A percentile compares a stretch with the other conserved stretches of the same genome.
These are phyloP conservation scores for Truncatella angustata DNA, from an alignment of 2,329 filamentous ascomycete species.

Conservation along the genomic window DNA sequence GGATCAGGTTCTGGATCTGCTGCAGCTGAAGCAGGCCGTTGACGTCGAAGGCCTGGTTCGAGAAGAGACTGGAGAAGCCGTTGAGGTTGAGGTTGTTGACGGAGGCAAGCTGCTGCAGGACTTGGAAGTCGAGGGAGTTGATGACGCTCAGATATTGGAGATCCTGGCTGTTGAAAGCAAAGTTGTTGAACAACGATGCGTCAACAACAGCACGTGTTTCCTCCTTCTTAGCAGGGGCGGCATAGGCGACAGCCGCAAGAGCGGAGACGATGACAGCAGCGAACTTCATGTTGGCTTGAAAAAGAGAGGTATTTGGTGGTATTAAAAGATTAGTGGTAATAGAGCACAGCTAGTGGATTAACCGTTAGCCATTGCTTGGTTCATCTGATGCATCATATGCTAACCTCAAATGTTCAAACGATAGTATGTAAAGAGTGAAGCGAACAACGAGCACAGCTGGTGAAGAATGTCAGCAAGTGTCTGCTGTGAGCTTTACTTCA, in stretches of 20 bases:
- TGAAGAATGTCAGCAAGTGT: conserved; percentile 18
- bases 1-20: conserved; percentile 27
- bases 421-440: conserved; percentile 38
- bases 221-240: conserved; percentile 34
- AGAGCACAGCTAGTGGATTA: conserved; percentile 43
- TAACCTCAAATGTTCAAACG: conserved; percentile 39
- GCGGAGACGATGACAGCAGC: conserved; percentile 42
- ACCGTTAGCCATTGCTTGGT: conserved; percentile 17
- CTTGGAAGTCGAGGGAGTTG: conserved; percentile 28
- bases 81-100: conserved; percentile 33
- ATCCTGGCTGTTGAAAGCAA: conserved; percentile 33
- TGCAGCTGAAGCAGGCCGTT: conserved; percentile 43
- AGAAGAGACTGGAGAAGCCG: conserved; percentile 36
- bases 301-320: conserved; percentile 21
- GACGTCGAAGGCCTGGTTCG: conserved; percentile 46
- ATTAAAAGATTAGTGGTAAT: conserved; percentile 33
- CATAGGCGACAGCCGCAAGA: conserved; percentile 42
- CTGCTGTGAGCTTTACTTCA: conserved; percentile 3
- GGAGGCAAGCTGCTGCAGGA: conserved; percentile 33
- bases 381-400: not conserved
- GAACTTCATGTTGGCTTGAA: conserved; percentile 48
- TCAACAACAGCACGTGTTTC: conserved; percentile 28
- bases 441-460: conserved; percentile 49
- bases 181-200: conserved; percentile 32
- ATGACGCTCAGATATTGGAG: conserved; percentile 33